Base-by-base conservation (phyloP, 768 basidiomycete species). In the Tremella mesenterica region DNA sequence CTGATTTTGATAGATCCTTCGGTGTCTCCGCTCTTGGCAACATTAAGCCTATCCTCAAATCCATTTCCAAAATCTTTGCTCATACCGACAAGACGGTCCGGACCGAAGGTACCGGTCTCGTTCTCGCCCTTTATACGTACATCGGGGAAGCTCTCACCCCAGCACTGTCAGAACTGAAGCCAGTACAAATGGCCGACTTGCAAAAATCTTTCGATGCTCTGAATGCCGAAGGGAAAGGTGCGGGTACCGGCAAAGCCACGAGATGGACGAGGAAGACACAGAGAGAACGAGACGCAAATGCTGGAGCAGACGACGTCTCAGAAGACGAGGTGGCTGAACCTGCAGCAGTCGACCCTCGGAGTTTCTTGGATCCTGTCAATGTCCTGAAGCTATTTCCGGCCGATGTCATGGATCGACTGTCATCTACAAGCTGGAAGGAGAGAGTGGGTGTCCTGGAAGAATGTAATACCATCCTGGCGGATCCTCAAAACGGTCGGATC, bases 391-490 rank as follows among this genome's bases (percentile, higher is more conserved):
- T 85, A 59, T 78, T 96, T 38, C 86, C 95, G 0, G 70, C 81
- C 2, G 83, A 83, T 52, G 77, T 96, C 56, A 81, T 86, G 53
- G 77, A 83, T 2, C 77, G 80, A 47, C 78, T 99, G 46, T 80
- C 83, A 21, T 97, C 95, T 3, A 83, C 88, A 0, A 96, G 97
- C 74, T 99, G 95, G 95, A 97, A 99, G 68, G 95, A 99, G 34
- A 91, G 96, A 67, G 87, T 92, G 63, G 74, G 75, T 41, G 86
- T 81, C 2, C 76, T 97, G 28, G 91, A 95, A 59, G 88, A 88
- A 25, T 78, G 93, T 21, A 77, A 83, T 41, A 80, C 80, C 2
- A 74, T 88, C 30, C 74, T 97, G 27, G 75, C 81, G 7, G 79
- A 84, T 2, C 67, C 67, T 8, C 46, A 52, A 33, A 69, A 70